Percentiles rank a stretch among this genome's conserved stretches.
Evolutionary conservation across 495 filamentous ascomycete species (phyloP).

Genomic region (Hypoxylon perforatum): DNA sequence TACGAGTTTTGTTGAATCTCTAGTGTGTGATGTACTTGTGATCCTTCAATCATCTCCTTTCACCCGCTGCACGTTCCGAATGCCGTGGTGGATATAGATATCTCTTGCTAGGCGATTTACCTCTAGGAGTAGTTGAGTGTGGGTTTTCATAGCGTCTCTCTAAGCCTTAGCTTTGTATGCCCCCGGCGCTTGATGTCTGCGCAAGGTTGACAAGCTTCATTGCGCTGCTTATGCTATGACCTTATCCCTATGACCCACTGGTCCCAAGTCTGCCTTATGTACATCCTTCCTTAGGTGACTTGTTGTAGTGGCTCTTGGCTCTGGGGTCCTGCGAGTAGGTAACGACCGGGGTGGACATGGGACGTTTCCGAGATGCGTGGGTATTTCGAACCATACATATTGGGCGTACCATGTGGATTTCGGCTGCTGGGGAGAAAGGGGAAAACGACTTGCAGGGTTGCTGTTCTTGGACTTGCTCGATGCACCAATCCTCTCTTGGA

Average conservation of each 20-base stretch:
- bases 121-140: slow-evolving; percentile 7
- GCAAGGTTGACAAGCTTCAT: slow-evolving; percentile 5
- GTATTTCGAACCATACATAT: slow-evolving; percentile 1
- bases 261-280: slow-evolving; percentile 26
- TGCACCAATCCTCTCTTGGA: slow-evolving; percentile 21
- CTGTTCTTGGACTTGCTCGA: slow-evolving; percentile 16
- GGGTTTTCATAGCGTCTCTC: slow-evolving; percentile 11
- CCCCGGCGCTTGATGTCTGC: slow-evolving; percentile 18
- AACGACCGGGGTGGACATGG: slow-evolving; percentile 16
- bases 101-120: slow-evolving; percentile 1
- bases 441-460: slow-evolving; percentile 7
- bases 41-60: slow-evolving; percentile 35
- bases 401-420: slow-evolving; percentile 13
- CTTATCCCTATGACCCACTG: slow-evolving; percentile 5
- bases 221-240: background rate
- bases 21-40: slow-evolving; percentile 10
- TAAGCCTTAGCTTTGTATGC: background rate
- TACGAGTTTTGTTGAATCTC: slow-evolving; percentile 5
- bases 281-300: too few species aligned
- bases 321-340: slow-evolving; percentile 7
- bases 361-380: slow-evolving; percentile 10
- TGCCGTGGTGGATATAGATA: slow-evolving; percentile 13
- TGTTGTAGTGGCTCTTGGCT: slow-evolving; percentile 12
- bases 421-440: slow-evolving; percentile 24
- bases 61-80: slow-evolving; percentile 12